Evolutionary conservation across 2,329 filamentous ascomycete genomes (phyloP).

Genomic region (Thermothelomyces thermophilus): DNA sequence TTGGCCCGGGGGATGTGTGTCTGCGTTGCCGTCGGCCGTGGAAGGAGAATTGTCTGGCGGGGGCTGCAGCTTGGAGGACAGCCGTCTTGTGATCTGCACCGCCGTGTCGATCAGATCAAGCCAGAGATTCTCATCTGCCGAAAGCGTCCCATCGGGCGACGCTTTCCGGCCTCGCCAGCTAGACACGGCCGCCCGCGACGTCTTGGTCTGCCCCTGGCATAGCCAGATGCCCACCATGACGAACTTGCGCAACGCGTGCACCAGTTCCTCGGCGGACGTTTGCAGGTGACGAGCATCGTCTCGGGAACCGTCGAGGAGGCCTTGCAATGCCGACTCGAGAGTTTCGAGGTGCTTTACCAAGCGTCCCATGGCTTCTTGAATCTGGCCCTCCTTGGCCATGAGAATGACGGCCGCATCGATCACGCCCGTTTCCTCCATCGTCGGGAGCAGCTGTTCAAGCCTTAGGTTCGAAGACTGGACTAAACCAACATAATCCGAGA

Average conservation of each 20-base stretch:
- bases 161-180: slow-evolving; percentile 48
- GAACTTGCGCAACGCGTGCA: slow-evolving; percentile 80
- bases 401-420: slow-evolving; percentile 90
- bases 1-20: slow-evolving; percentile 12
- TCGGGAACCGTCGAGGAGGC: slow-evolving; percentile 57
- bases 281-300: slow-evolving; percentile 49
- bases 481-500: slow-evolving; percentile 74
- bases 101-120: slow-evolving; percentile 53
- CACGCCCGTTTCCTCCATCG: slow-evolving; percentile 82
- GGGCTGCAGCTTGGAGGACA: slow-evolving; percentile 50
- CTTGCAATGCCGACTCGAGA: slow-evolving; percentile 69
- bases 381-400: slow-evolving; percentile 80
- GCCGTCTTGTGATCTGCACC: slow-evolving; percentile 56
- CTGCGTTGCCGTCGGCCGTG: slow-evolving; percentile 23
- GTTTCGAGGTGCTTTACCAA: slow-evolving; percentile 74
- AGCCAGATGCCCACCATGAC: slow-evolving; percentile 91
- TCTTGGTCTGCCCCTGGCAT: slow-evolving; percentile 77
- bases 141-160: slow-evolving; percentile 38
- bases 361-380: slow-evolving; percentile 75
- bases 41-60: slow-evolving; percentile 10
- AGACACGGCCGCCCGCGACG: slow-evolving; percentile 39
- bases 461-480: slow-evolving; percentile 72
- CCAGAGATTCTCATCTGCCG: slow-evolving; percentile 52
- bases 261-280: slow-evolving; percentile 64
- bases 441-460: slow-evolving; percentile 73